Evolutionary conservation across 495 filamentous ascomycete species (phyloP).

Genomic region (Beverwykella pulmonaria): DNA sequence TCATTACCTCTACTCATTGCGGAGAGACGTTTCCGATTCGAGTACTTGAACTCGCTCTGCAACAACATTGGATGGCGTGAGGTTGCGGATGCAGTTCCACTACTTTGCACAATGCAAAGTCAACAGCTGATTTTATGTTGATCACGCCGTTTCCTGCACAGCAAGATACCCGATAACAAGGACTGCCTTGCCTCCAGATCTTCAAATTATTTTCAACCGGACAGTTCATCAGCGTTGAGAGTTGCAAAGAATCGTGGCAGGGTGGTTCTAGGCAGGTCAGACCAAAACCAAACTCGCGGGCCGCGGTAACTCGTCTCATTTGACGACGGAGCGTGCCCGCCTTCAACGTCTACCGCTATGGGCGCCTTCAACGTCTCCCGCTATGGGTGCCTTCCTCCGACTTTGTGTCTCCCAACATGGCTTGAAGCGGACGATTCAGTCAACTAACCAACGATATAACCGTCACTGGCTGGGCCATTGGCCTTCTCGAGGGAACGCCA

Average conservation of each 20-base stretch:
- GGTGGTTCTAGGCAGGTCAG: neutral
- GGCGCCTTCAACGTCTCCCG: too few species aligned
- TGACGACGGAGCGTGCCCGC: neutral
- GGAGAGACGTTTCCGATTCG: neutral
- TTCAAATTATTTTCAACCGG: neutral
- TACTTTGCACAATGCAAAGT: too few species aligned
- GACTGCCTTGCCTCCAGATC: neutral
- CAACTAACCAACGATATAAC: neutral
- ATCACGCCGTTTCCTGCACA: neutral
- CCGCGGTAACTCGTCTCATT: neutral
- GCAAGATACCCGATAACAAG: neutral
- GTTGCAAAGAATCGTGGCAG: neutral
- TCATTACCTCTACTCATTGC: too few species aligned
- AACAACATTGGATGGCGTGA: too few species aligned
- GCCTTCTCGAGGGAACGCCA: neutral
- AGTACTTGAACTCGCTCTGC: neutral
- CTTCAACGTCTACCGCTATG: too few species aligned
- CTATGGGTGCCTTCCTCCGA: neutral
- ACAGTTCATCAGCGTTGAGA: neutral
- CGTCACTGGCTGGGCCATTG: neutral
- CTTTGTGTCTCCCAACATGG: neutral
- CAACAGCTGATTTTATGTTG: too few species aligned
- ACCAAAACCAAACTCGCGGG: neutral
- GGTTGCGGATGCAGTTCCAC: too few species aligned
- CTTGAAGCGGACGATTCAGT: neutral